These are phyloP conservation scores for Wallacemonas sp. DNA, from an alignment of 208 protist species.

Conservation along the genomic window DNA sequence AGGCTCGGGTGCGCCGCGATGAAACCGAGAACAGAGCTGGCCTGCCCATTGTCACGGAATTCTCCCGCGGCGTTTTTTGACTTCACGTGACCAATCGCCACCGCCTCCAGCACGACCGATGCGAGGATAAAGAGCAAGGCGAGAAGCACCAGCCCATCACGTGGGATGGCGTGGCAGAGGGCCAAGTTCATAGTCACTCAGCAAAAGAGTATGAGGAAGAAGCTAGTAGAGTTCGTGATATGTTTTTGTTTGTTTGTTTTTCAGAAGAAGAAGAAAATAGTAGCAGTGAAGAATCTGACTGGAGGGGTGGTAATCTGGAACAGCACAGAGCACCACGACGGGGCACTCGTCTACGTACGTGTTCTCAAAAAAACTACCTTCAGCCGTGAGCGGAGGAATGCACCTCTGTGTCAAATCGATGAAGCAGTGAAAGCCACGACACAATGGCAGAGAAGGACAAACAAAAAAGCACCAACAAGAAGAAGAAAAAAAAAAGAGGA, in stretches of 20 bases:
- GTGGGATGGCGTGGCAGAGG: constrained; percentile 50
- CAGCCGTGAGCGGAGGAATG: no score
- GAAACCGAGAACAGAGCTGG: constrained; percentile 20
- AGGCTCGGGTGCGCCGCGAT: constrained; percentile 38
- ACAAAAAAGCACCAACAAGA: constrained; percentile 10
- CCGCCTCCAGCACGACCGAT: constrained; percentile 47
- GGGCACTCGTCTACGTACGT: no score
- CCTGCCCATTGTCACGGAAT: constrained; percentile 22
- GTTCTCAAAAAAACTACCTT: no score
- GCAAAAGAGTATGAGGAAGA: background rate
- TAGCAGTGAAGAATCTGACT: no score
- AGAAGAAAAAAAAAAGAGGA: background rate
- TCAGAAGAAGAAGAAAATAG: no score
- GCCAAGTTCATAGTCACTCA: constrained; percentile 39
- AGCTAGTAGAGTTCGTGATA: background rate
- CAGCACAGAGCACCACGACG: background rate
- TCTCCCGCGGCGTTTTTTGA: constrained; percentile 28
- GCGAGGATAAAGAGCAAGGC: constrained; percentile 43
- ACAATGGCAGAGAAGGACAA: constrained; percentile 2
- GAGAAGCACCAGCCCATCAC: constrained; percentile 37
- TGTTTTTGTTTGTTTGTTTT: no score
- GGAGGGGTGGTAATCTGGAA: no score
- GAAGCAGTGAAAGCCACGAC: no score
- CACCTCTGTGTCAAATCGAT: no score
- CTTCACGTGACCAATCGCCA: constrained; percentile 36